A percentile compares a stretch with the other conserved stretches of the same genome.
Conservation (phyloP, 345 rosid species). For the Salix brachista region DNA sequence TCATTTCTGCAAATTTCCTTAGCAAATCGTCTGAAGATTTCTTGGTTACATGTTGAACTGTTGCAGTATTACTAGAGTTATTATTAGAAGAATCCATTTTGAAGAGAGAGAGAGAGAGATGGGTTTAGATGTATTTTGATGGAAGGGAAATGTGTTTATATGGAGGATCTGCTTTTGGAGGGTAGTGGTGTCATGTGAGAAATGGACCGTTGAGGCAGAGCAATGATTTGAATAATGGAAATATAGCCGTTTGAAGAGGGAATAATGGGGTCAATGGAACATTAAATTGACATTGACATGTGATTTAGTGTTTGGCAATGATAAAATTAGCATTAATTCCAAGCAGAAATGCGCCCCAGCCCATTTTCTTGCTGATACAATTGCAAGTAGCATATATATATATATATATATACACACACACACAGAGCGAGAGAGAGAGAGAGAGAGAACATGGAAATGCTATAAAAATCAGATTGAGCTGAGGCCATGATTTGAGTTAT, state of each 20-base stretch:
- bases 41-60: conserved; percentile 61
- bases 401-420: too few relatives aligned
- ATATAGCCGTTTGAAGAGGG: conserved; percentile 47
- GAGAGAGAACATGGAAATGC: too few relatives aligned
- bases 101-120: conserved; percentile 7
- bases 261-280: conserved; percentile 3
- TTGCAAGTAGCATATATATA: not conserved
- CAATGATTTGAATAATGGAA: conserved; percentile 27
- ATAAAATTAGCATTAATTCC: not conserved
- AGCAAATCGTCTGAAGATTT: conserved; percentile 82
- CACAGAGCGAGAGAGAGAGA: too few relatives aligned
- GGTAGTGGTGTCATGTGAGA: conserved; percentile 21
- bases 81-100: not conserved
- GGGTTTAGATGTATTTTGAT: not conserved
- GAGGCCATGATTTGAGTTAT: not conserved
- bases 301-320: not conserved
- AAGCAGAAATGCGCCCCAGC: not conserved
- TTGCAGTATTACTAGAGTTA: not conserved
- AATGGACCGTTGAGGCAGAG: conserved; percentile 58
- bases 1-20: conserved; percentile 62
- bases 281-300: conserved; percentile 11
- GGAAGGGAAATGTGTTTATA: not conserved
- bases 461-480: not conserved
- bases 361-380: not conserved
- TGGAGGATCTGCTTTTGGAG: conserved; percentile 7